Percentiles rank a stretch among this genome's conserved stretches.
phyloP scores from a whole-genome alignment of 805 yeast species.

The Candida vaughaniae region DNA sequence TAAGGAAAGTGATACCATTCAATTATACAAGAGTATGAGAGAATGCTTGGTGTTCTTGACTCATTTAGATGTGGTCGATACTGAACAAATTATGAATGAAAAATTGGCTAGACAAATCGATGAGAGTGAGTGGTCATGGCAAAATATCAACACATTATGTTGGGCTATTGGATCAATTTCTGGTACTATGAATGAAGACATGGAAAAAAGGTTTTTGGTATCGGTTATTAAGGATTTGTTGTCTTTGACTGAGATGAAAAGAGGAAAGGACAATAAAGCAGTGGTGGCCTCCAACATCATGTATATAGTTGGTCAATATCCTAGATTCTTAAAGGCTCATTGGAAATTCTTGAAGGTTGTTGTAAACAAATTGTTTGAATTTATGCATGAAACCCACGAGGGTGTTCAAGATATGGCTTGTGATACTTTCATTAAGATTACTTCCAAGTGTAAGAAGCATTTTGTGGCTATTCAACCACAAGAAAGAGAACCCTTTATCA shows the following conservation, averaged over 20 bases:
- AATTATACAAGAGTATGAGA: conserved; percentile 90
- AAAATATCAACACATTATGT: conserved; percentile 91
- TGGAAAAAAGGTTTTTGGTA: conserved; percentile 92
- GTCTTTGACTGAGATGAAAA: conserved; percentile 90
- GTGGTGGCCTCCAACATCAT: conserved; percentile 99
- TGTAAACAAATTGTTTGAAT: conserved; percentile 91
- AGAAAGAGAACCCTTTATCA: conserved; percentile 88
- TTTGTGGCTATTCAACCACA: conserved; percentile 84
- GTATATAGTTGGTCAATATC: conserved; percentile 99
- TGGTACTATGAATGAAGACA: conserved; percentile 97
- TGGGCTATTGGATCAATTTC: conserved; percentile 99
- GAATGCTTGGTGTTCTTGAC: conserved; percentile 94
- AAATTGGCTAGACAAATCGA: conserved; percentile 91
- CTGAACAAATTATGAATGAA: conserved; percentile 89
- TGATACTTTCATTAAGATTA: conserved; percentile 95
- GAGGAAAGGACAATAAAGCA: conserved; percentile 97
- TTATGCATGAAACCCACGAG: conserved; percentile 99
- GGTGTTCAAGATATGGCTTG: conserved; percentile 99
- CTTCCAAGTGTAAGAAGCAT: conserved; percentile 92
- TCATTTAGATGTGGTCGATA: conserved; percentile 90
- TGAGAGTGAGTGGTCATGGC: conserved; percentile 99
- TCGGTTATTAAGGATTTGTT: conserved; percentile 89
- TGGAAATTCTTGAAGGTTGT: conserved; percentile 98
- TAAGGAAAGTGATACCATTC: conserved; percentile 95
- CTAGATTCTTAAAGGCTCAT: conserved; percentile 94